Evolutionary conservation across 805 yeast species (phyloP), one percentile per base, ranked within the genome.

Genomic region (Candida alai): DNA sequence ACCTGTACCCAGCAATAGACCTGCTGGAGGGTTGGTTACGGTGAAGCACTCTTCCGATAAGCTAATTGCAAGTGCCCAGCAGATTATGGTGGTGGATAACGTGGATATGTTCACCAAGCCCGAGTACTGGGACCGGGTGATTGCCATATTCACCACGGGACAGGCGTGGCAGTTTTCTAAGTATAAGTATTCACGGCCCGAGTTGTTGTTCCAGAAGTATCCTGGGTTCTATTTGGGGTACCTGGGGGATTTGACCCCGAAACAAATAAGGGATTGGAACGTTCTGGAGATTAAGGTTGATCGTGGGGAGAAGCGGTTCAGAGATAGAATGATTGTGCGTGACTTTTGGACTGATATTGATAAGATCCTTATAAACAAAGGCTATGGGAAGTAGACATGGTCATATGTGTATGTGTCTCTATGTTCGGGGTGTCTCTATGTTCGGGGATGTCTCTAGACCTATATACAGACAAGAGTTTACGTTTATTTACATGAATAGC

Each of bases 91-190:
- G 36, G 97, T 89, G 20, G 94, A 86, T 54, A 84, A 85, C 37
- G 87, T 88, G 4, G 95, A 88, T 35, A 74, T 80, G 60, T 66
- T 67, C 46, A 80, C 84, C 16, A 90, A 89, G 55, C 95, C 96
- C 3, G 97, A 93, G 56, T 87, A 93, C 61, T 93, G 99, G 99
- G 95, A 87, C 52, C 74, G 98, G 39, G 97, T 93, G 1, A 85
- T 90, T 31, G 97, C 95, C 0, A 84, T 93, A 24, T 82, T 93
- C 64, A 90, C 96, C 12, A 90, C 97, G 8, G 99, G 99, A 9
- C 98, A 93, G 63, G 70, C 80, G 35, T 93, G 99, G 99, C 99
- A 93, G 62, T 86, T 93, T 62, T 77, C 84, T 52, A 76, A 79
- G 49, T 93, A 90, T 60, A 84, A 82, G 54, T 83, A 88, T 78